phyloP scores from a whole-genome alignment of 768 basidiomycete species.

The Russula brevipes region DNA sequence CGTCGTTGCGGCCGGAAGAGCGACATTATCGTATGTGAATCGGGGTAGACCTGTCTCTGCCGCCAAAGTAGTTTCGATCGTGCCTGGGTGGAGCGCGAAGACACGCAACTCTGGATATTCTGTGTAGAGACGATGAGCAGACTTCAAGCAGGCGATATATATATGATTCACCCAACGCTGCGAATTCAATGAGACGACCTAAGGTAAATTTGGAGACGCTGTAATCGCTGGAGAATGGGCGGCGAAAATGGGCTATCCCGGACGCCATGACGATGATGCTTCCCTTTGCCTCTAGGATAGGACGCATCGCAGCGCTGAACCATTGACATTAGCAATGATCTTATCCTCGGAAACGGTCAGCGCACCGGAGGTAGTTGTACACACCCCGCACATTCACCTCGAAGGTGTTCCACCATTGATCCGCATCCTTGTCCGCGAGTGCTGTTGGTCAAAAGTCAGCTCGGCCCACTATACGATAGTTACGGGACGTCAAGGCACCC shows the following conservation, averaged over 20 bases:
- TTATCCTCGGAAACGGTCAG: neutral
- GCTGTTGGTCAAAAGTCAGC: neutral
- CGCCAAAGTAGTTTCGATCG: neutral
- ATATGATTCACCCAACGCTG: conserved; percentile 1
- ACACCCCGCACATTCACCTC: conserved; percentile 14
- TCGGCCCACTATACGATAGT: too few relatives aligned
- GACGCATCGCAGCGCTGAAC: neutral
- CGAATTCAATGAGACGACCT: conserved; percentile 8
- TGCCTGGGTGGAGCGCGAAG: conserved; percentile 11
- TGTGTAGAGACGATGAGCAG: neutral
- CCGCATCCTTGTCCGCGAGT: neutral
- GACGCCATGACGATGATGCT: conserved; percentile 9
- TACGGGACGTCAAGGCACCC: neutral
- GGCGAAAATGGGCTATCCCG: conserved; percentile 4
- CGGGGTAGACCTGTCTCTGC: neutral
- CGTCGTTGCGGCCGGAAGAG: conserved; percentile 5
- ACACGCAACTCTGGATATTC: conserved; percentile 9
- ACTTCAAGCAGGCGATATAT: neutral
- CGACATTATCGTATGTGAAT: neutral
- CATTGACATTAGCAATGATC: neutral
- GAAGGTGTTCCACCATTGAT: conserved; percentile 10
- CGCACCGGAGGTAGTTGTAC: conserved; percentile 19
- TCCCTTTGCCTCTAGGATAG: conserved; percentile 6
- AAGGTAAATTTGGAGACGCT: conserved; percentile 7
- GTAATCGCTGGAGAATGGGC: conserved; percentile 1